Base-by-base conservation (phyloP, 177 flowering plant species). In the Vitis hybrid region DNA sequence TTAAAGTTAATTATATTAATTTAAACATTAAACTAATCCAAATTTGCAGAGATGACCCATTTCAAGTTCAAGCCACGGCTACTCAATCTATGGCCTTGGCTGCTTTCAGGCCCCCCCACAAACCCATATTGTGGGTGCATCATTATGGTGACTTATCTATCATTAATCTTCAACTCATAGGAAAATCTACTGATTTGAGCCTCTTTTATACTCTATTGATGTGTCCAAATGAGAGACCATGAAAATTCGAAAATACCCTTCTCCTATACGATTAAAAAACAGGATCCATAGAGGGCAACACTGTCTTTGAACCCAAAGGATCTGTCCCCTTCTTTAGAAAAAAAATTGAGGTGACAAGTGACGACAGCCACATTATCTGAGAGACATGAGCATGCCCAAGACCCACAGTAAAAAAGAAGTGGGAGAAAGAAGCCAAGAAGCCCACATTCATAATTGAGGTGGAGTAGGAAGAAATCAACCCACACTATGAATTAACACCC, bases 401-500 rank as follows among this genome's bases (percentile, higher is more conserved):
- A 40, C 48, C 48, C 48, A 40, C 48, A 40, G 48, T 6, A 40
- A 40, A 40, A 40, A 6, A 40, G 48, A 40, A 40, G 48, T 40
- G 48, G 48, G 48, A 8, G 9, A 8, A 7, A 40, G 9, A 6
- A 40, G 48, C 7, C 7, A 40, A 40, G 65, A 70, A 80, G 78
- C 71, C 30, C 75, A 78, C 81, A 64, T 78, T 73, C 69, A 65
- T 82, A 77, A 80, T 72, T 78, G 77, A 50, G 81, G 57, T 49
- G 67, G 79, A 79, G 82, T 82, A 46, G 65, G n/a, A 56, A 72
- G 27, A 49, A 76, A 72, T 82, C 80, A 75, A 72, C 75, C 70
- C 21, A 72, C 70, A 62, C 8, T 6, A 40, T 40, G 5, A 6
- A 40, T 40, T 40, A 40, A 52, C 56, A 54, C 14, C 27, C 32